Percentiles rank a stretch among this genome's conserved stretches.
Conservation (phyloP, 2,329 filamentous ascomycete genomes). For the Xylariaceae sp. region DNA sequence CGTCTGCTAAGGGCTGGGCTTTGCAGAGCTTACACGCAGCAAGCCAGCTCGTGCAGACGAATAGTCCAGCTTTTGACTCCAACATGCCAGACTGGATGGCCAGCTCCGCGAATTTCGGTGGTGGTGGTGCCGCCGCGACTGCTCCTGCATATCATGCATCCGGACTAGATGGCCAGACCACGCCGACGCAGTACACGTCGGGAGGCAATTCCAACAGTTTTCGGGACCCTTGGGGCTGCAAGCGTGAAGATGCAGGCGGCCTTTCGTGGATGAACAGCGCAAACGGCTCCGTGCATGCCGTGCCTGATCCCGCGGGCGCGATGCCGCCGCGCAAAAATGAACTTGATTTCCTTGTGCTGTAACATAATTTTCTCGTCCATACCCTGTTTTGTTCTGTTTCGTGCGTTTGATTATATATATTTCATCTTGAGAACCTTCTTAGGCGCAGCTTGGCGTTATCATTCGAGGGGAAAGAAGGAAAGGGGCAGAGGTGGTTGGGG, state of each 20-base stretch:
- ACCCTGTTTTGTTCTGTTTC: not conserved
- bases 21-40: slow-evolving; percentile 18
- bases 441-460: not conserved
- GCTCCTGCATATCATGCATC: slow-evolving; percentile 1
- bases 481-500: not conserved
- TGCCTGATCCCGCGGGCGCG: not conserved
- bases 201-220: not conserved
- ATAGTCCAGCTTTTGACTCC: slow-evolving; percentile 7
- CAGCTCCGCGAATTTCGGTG: not conserved
- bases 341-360: slow-evolving; percentile 19
- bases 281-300: not conserved
- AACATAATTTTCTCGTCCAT: not conserved
- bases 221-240: not conserved
- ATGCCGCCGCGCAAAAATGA: slow-evolving; percentile 13
- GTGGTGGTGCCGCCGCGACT: no score
- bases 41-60: slow-evolving; percentile 1
- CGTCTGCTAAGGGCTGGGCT: slow-evolving; percentile 20
- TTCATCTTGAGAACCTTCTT: not conserved
- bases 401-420: not conserved
- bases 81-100: slow-evolving; percentile 16
- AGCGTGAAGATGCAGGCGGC: slow-evolving; percentile 6
- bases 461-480: not conserved
- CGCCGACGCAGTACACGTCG: not conserved
- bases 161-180: not conserved
- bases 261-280: slow-evolving; percentile 11